Conservation (phyloP, 495 filamentous ascomycete genomes). For the Jackrogersella multiformis region DNA sequence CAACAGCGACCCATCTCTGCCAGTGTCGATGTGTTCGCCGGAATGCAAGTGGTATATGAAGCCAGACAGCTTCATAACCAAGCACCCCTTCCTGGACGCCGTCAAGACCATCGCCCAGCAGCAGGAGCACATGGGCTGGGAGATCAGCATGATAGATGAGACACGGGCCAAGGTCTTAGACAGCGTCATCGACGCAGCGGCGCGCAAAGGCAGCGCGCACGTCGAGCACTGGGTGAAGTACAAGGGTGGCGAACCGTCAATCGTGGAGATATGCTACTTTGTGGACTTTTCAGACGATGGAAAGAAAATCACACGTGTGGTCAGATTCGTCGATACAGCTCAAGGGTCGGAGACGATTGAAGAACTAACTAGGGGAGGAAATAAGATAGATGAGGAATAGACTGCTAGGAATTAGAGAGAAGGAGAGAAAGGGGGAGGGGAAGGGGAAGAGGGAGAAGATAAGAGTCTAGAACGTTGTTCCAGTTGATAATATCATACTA, state of each 20-base stretch:
- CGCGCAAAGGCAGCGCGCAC: slow-evolving; percentile 7
- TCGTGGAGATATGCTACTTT: slow-evolving; percentile 19
- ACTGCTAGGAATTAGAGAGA: background rate
- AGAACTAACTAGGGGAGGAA: background rate
- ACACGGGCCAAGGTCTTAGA: background rate
- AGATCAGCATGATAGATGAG: background rate
- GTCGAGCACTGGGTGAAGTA: slow-evolving; percentile 9
- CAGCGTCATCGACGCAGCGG: slow-evolving; percentile 4
- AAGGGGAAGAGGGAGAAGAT: no score
- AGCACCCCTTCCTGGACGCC: slow-evolving; percentile 1
- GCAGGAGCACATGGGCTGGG: slow-evolving; percentile 9
- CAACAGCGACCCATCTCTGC: slow-evolving; percentile 2
- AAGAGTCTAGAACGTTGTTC: no score
- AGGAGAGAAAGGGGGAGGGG: no score
- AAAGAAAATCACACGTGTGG: slow-evolving; percentile 9
- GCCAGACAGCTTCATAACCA: slow-evolving; percentile 2
- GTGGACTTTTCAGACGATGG: slow-evolving; percentile 19
- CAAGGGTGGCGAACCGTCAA: background rate
- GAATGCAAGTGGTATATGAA: background rate
- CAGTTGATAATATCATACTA: no score
- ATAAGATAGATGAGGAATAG: background rate
- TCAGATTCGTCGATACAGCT: slow-evolving; percentile 15
- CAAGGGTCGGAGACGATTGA: slow-evolving; percentile 1
- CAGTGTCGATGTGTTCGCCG: background rate
- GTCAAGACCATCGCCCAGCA: slow-evolving; percentile 10